phyloP scores from a whole-genome alignment of 768 basidiomycete genomes.

The Mycena metata region DNA sequence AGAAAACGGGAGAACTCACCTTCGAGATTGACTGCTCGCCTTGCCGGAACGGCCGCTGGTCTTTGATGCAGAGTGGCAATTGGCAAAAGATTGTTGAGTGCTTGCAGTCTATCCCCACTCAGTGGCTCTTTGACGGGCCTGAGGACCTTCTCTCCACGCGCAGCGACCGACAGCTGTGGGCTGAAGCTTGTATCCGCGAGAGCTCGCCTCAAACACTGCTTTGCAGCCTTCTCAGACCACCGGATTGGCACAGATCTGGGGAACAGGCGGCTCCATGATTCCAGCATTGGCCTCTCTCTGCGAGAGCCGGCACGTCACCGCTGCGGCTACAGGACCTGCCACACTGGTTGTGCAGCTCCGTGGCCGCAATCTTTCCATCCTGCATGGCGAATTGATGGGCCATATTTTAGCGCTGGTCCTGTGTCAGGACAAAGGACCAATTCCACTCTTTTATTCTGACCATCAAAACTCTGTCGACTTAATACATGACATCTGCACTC shows the following conservation, averaged over 20 bases:
- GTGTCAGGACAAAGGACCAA: neutral
- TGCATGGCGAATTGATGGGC: no score
- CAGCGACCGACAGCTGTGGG: neutral
- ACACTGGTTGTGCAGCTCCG: slow-evolving; percentile 1
- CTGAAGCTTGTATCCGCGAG: no score
- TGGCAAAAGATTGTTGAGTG: neutral
- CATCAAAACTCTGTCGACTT: slow-evolving; percentile 4
- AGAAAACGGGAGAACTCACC: neutral
- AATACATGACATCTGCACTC: neutral
- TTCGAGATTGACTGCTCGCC: neutral
- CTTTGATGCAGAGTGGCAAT: neutral
- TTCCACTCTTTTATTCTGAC: neutral
- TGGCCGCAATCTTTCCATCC: no score
- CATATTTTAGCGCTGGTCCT: no score
- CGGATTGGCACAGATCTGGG: neutral
- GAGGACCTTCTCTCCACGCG: neutral
- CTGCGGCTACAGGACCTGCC: neutral
- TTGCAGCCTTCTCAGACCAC: slow-evolving; percentile 1
- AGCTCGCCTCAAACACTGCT: neutral
- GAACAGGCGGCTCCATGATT: slow-evolving; percentile 18
- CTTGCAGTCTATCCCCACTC: neutral
- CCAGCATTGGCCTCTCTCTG: neutral
- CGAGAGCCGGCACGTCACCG: no score
- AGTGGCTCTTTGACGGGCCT: neutral
- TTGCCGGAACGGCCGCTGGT: neutral